Base-by-base conservation (phyloP, 306 rosid genomes). In the Sechiopsis laciniata region DNA sequence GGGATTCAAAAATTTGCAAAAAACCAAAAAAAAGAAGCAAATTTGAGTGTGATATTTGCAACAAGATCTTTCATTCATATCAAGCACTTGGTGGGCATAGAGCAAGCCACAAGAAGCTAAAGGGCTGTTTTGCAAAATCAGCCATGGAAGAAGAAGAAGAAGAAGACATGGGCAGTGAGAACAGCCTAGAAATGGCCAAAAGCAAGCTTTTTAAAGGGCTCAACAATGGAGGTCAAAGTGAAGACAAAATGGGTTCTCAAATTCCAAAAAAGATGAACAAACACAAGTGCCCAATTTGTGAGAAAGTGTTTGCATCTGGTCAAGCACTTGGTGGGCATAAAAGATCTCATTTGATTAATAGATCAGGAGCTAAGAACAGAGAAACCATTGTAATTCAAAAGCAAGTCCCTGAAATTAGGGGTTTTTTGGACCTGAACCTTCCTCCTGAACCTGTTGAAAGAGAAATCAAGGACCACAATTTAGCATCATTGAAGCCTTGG, bases 401-500 rank as follows among this genome's bases (percentile, higher is more conserved):
- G 26, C 22, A 58, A 58, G 56, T 75, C 40, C 62, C 63, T 32
- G 78, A 32, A 75, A 52, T 61, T 5, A 51, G 72, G 70, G 61
- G 59, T 12, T 64, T 63, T 54, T 2, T 75, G 51, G 78, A 75
- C 54, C 73, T 75, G 70, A 75, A 75, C 53, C 78, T 75, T 64
- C 78, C 78, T 17, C 72, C 78, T 19, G 64, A 70, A 63, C 73
- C 78, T 29, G 77, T 60, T 56, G 87, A 84, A 14, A 82, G 77
- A 80, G 84, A 80, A 15, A 63, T 35, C 80, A 75, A 73, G 64
- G 66, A 52, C 78, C 79, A 75, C 65, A 75, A 64, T 40, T 9
- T 69, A 8, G 68, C 67, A 21, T 77, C 75, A 24, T 74, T 79
- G 7, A 76, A 79, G 62, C 75, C 83, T 48, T 83, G 87, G 87